These are phyloP conservation scores for Suhomyces yuchorum DNA, from an alignment of 1,139 yeast genomes.

Conservation along the genomic window DNA sequence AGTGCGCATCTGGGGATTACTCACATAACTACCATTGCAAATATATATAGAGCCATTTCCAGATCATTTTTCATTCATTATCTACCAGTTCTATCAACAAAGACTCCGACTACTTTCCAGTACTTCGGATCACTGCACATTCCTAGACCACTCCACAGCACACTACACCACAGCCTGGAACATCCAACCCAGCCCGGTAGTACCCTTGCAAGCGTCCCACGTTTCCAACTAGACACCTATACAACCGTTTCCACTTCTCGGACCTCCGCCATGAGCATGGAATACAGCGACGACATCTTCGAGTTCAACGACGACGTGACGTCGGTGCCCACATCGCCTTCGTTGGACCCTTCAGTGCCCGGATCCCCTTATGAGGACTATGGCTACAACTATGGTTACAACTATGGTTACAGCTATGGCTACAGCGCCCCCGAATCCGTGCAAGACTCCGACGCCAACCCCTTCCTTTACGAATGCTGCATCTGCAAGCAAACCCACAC, in stretches of 20 bases:
- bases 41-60: slow-evolving; percentile 6
- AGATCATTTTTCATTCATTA: background rate
- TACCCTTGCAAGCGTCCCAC: background rate
- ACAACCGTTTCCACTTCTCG: background rate
- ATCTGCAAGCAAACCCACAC: slow-evolving; percentile 23
- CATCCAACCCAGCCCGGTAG: too few species aligned
- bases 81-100: background rate
- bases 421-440: slow-evolving; percentile 2
- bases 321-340: slow-evolving; percentile 19
- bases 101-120: background rate
- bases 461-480: slow-evolving; percentile 25
- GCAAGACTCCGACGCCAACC: slow-evolving; percentile 14
- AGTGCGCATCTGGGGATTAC: slow-evolving; percentile 11
- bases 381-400: slow-evolving; percentile 13
- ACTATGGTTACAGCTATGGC: slow-evolving; percentile 9
- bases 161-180: too few species aligned
- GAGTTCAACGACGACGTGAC: slow-evolving; percentile 20
- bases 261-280: slow-evolving; percentile 3
- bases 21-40: slow-evolving; percentile 16
- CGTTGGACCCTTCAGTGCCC: slow-evolving; percentile 15
- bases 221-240: background rate
- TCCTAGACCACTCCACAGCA: too few species aligned
- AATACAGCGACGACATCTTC: slow-evolving; percentile 20
- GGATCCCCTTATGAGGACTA: slow-evolving; percentile 12
- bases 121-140: background rate